Conservation (phyloP, 2,329 filamentous ascomycete genomes). For the Pseudogymnoascus sp. region DNA sequence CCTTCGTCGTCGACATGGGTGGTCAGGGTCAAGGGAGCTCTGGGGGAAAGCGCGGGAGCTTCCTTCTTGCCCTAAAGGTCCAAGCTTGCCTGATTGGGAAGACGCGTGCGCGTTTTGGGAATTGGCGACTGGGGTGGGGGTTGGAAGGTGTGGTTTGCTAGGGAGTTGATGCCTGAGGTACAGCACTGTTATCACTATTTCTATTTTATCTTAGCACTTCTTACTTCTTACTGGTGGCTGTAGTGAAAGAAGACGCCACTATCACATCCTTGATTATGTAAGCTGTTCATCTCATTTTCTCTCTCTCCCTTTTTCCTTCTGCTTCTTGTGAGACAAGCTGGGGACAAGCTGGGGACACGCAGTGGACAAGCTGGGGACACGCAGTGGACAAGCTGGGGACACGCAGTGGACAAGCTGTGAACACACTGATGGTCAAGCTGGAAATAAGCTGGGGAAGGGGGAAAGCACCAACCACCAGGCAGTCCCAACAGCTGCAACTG, state of each 20-base stretch:
- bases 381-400: not conserved
- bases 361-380: not conserved
- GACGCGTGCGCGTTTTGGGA: not conserved
- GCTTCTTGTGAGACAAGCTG: not conserved
- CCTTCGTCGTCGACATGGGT: not conserved
- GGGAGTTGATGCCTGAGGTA: not conserved
- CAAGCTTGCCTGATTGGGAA: not conserved
- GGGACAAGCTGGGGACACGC: not conserved
- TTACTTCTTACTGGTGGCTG: not conserved
- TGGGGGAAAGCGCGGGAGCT: not conserved
- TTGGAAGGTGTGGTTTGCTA: too few relatives aligned
- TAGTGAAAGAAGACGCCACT: not conserved
- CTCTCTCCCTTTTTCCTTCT: not conserved
- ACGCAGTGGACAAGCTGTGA: too few relatives aligned
- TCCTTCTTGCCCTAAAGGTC: not conserved
- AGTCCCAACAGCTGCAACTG: not conserved
- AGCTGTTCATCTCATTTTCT: not conserved
- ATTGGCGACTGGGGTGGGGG: not conserved
- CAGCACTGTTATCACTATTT: not conserved
- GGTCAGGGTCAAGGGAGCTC: not conserved
- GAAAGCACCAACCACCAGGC: not conserved
- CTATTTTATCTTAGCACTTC: not conserved
- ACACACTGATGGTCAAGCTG: too few relatives aligned
- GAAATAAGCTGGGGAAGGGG: not conserved
- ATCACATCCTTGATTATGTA: not conserved